Conservation (phyloP, 1,284 basidiomycete genomes). For the Puccinia sorghi region DNA sequence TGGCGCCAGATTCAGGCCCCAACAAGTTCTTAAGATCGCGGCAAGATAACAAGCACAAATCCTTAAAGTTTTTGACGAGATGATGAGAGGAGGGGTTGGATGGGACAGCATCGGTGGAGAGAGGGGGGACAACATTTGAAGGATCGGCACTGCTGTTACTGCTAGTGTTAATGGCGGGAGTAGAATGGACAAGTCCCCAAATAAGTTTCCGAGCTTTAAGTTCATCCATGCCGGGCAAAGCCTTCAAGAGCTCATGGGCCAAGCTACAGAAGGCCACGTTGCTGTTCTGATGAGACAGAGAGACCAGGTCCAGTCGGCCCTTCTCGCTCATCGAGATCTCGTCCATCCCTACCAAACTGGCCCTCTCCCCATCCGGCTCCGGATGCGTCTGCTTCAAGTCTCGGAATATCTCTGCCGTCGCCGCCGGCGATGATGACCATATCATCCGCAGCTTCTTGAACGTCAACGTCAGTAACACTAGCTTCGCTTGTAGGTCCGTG, state of each 20-base stretch:
- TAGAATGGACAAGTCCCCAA: neutral
- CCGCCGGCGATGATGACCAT: conserved; percentile 94
- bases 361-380: conserved; percentile 77
- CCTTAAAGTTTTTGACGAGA: conserved; percentile 26
- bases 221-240: conserved; percentile 42
- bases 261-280: conserved; percentile 23
- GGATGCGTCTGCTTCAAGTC: conserved; percentile 82
- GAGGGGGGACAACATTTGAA: too few relatives aligned
- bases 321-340: conserved; percentile 53
- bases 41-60: conserved; percentile 35
- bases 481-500: conserved; percentile 67
- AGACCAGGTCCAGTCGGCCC: conserved; percentile 51
- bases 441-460: conserved; percentile 91
- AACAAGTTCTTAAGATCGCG: conserved; percentile 41
- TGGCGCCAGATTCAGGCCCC: conserved; percentile 35
- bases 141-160: neutral
- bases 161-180: neutral
- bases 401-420: conserved; percentile 85
- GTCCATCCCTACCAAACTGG: conserved; percentile 77
- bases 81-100: neutral
- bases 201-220: conserved; percentile 35
- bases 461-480: conserved; percentile 81
- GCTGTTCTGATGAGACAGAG: conserved; percentile 8
- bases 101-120: too few relatives aligned
- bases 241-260: conserved; percentile 42